Percentiles rank a stretch among this genome's conserved stretches.
Evolutionary conservation across 495 filamentous ascomycete species (phyloP).

Genomic region (Hypoxylon fragiforme): DNA sequence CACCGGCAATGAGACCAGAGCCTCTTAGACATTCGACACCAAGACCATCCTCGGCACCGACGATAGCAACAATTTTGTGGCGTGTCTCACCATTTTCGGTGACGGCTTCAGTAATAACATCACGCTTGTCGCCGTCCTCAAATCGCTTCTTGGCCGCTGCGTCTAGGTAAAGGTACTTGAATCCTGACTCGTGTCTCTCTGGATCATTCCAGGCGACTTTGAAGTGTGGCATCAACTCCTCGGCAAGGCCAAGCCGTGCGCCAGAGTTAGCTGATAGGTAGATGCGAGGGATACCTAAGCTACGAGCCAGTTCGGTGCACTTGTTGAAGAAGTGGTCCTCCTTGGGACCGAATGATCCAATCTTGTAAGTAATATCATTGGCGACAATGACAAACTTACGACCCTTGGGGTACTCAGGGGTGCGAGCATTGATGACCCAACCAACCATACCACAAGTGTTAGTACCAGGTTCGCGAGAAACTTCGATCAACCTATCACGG

Average conservation of each 20-base stretch:
- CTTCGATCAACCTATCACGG: constrained; percentile 86
- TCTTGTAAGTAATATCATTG: constrained; percentile 99
- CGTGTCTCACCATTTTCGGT: constrained; percentile 85
- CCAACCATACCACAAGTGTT: constrained; percentile 98
- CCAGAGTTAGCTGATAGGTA: constrained; percentile 99
- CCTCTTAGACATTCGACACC: constrained; percentile 97
- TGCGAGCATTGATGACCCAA: constrained; percentile 95
- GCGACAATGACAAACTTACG: constrained; percentile 92
- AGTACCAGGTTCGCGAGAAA: constrained; percentile 88
- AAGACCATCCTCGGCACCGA: constrained; percentile 93
- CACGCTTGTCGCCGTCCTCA: constrained; percentile 75
- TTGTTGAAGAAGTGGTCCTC: constrained; percentile 99
- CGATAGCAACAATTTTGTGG: constrained; percentile 90
- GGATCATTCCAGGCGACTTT: constrained; percentile 93
- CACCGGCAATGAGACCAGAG: constrained; percentile 96
- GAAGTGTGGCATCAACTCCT: constrained; percentile 96
- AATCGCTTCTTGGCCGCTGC: constrained; percentile 85
- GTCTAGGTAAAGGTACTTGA: constrained; percentile 98
- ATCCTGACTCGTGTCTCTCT: constrained; percentile 81
- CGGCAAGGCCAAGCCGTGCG: constrained; percentile 94
- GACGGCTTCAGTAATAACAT: constrained; percentile 87
- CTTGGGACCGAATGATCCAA: constrained; percentile 92
- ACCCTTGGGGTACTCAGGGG: constrained; percentile 94
- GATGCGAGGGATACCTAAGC: constrained; percentile 91
- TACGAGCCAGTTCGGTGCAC: constrained; percentile 93